Evolutionary conservation across 148 eudicot genomes (phyloP).

Genomic region (Cornus suecica): DNA sequence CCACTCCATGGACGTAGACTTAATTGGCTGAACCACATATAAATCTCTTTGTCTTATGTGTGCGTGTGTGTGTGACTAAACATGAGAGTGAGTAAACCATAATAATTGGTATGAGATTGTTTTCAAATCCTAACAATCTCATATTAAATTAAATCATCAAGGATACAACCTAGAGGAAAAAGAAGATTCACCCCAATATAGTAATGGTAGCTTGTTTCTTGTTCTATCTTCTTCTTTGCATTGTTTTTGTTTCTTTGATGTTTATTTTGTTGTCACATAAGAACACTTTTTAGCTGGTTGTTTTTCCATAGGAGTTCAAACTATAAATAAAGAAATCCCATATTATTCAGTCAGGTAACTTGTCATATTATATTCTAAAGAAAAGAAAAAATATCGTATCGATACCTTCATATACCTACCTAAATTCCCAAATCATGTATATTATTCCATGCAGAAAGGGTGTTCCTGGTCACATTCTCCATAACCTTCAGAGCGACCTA

Average conservation of each 20-base stretch:
- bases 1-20: no score
- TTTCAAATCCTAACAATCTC: no score
- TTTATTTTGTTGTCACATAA: neutral
- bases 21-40: no score
- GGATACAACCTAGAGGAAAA: conserved; percentile 55
- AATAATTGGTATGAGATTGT: no score
- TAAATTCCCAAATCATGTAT: neutral
- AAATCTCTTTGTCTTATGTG: no score
- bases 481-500: conserved; percentile 50
- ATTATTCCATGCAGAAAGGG: conserved; percentile 45
- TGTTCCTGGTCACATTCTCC: conserved; percentile 67
- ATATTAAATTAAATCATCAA: conserved; percentile 39
- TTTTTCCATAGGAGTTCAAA: conserved; percentile 51
- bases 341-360: conserved; percentile 53
- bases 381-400: neutral
- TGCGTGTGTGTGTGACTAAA: no score
- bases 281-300: neutral
- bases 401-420: neutral
- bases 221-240: neutral
- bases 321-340: conserved; percentile 53
- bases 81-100: conserved; percentile 42
- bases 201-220: conserved; percentile 49
- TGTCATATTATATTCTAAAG: neutral
- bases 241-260: neutral
- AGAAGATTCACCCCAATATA: conserved; percentile 71